These are phyloP conservation scores for Funneliformis caledonium DNA, from an alignment of 371 early-diverging fungal genomes.

Conservation along the genomic window DNA sequence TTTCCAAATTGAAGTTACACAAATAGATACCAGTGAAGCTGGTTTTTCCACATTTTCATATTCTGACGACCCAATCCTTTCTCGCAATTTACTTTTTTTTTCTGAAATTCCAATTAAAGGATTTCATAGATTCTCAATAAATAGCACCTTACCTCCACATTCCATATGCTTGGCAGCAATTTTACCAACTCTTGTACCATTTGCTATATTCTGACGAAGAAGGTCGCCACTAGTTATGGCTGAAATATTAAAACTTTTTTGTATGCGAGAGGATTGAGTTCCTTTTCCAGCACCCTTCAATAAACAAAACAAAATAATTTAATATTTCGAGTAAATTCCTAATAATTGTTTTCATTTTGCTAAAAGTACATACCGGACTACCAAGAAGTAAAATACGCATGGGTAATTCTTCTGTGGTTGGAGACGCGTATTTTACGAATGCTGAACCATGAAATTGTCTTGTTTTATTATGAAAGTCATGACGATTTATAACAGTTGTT, in stretches of 20 bases:
- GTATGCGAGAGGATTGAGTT: slow-evolving; percentile 81
- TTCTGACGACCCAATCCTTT: neutral
- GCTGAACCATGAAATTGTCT: slow-evolving; percentile 17
- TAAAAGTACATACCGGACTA: slow-evolving; percentile 26
- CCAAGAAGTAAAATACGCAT: slow-evolving; percentile 36
- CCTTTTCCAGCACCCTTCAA: slow-evolving; percentile 84
- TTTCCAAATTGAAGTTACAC: neutral
- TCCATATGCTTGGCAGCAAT: slow-evolving; percentile 66
- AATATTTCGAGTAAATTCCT: neutral
- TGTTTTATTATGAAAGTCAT: neutral
- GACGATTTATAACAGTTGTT: neutral
- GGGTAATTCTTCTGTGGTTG: neutral
- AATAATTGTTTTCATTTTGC: neutral
- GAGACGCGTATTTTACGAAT: slow-evolving; percentile 1
- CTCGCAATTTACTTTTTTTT: neutral
- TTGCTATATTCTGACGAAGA: slow-evolving; percentile 76
- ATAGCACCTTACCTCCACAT: slow-evolving; percentile 50
- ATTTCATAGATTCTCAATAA: neutral
- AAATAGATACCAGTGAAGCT: neutral
- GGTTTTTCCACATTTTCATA: neutral
- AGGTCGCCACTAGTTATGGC: slow-evolving; percentile 86
- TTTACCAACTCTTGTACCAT: slow-evolving; percentile 70
- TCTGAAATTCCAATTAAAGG: neutral
- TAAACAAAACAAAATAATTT: neutral
- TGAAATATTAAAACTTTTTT: slow-evolving; percentile 66